Evolutionary conservation across 148 eudicot genomes (phyloP).

Genomic region (Dysphania ambrosioides): DNA sequence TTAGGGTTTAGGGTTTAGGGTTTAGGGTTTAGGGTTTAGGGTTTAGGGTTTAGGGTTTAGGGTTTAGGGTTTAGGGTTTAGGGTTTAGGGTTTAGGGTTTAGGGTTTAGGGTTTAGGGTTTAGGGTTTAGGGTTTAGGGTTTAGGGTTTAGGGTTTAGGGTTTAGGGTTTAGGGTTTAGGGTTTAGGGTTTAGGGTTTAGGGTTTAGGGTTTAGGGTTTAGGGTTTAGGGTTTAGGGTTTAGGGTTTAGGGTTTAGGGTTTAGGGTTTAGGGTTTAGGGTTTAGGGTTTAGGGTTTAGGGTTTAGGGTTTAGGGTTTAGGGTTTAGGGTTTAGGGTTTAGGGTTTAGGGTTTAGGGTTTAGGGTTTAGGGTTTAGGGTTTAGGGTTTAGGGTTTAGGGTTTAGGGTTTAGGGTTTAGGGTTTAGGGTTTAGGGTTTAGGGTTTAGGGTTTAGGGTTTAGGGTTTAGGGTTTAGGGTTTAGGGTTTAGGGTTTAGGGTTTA

Average conservation of each 20-base stretch:
- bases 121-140: slow-evolving; percentile 32
- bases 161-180: slow-evolving; percentile 31
- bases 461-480: slow-evolving; percentile 32
- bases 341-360: slow-evolving; percentile 29
- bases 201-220: slow-evolving; percentile 30
- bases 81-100: slow-evolving; percentile 35
- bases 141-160: slow-evolving; percentile 28
- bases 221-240: slow-evolving; percentile 24
- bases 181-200: slow-evolving; percentile 28
- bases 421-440: slow-evolving; percentile 32
- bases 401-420: slow-evolving; percentile 28
- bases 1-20: slow-evolving; percentile 41
- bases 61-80: slow-evolving; percentile 36
- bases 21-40: slow-evolving; percentile 37
- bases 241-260: slow-evolving; percentile 27
- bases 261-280: slow-evolving; percentile 32
- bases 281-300: slow-evolving; percentile 34
- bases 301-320: slow-evolving; percentile 32
- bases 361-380: slow-evolving; percentile 34
- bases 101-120: slow-evolving; percentile 35
- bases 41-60: slow-evolving; percentile 41
- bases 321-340: slow-evolving; percentile 28
- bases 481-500: slow-evolving; percentile 31
- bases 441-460: slow-evolving; percentile 31
- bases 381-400: slow-evolving; percentile 28